Evolutionary conservation across 345 rosid genomes (phyloP).

Genomic region (Clarkia xantiana): DNA sequence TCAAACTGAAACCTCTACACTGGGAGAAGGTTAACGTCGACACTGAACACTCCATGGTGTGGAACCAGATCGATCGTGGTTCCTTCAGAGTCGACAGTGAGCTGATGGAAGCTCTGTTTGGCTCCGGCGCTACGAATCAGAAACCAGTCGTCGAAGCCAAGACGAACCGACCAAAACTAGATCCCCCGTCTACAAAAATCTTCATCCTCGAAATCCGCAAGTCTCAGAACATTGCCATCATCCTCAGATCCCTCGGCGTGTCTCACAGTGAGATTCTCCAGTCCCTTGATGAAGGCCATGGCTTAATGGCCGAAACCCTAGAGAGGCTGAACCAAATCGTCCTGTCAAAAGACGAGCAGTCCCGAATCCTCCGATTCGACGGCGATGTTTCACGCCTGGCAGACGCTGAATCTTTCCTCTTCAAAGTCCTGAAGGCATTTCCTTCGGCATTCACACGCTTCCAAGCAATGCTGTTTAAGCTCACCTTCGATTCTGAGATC

Average conservation of each 20-base stretch:
- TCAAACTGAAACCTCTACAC: slow-evolving; percentile 72
- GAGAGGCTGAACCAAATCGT: slow-evolving; percentile 64
- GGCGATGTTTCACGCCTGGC: slow-evolving; percentile 51
- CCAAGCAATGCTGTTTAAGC: slow-evolving; percentile 51
- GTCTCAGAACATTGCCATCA: slow-evolving; percentile 71
- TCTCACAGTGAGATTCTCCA: slow-evolving; percentile 45
- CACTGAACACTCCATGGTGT: slow-evolving; percentile 69
- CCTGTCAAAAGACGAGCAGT: slow-evolving; percentile 55
- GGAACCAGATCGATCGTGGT: slow-evolving; percentile 74
- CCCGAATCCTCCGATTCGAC: slow-evolving; percentile 34
- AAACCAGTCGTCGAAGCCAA: slow-evolving; percentile 19
- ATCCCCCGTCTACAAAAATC: slow-evolving; percentile 21
- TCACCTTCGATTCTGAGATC: slow-evolving; percentile 48
- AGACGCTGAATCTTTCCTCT: slow-evolving; percentile 60
- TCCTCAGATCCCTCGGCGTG: slow-evolving; percentile 50
- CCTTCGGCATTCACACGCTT: slow-evolving; percentile 60
- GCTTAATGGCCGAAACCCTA: slow-evolving; percentile 37
- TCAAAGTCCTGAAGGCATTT: slow-evolving; percentile 46
- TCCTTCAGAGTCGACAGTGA: slow-evolving; percentile 84
- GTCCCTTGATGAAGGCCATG: slow-evolving; percentile 40
- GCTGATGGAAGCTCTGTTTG: slow-evolving; percentile 89
- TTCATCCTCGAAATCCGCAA: slow-evolving; percentile 57
- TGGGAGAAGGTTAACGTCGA: slow-evolving; percentile 73
- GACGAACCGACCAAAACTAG: slow-evolving; percentile 5
- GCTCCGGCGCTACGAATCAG: slow-evolving; percentile 42